These are phyloP conservation scores for Raffaelea albimanens DNA, from an alignment of 2,329 filamentous ascomycete species.

Conservation along the genomic window DNA sequence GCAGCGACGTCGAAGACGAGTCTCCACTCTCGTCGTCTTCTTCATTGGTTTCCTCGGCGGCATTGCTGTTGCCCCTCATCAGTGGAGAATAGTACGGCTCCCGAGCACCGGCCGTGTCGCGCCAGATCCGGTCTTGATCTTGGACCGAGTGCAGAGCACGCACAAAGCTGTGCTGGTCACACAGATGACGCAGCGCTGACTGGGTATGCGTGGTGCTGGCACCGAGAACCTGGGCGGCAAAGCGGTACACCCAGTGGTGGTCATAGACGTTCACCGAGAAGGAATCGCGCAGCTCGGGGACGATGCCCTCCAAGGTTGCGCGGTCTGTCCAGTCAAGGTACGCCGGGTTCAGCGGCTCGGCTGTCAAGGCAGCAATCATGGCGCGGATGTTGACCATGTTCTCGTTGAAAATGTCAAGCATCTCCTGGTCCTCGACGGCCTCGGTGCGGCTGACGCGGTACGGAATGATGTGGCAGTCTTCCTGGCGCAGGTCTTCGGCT, in stretches of 20 bases:
- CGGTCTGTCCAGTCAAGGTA: conserved; percentile 1
- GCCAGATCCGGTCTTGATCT: conserved; percentile 18
- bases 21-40: too few relatives aligned
- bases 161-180: conserved; percentile 11
- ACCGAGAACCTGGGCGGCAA: conserved; percentile 19
- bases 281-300: not conserved
- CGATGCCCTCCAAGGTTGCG: not conserved
- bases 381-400: conserved; percentile 37
- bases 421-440: conserved; percentile 12
- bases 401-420: conserved; percentile 31
- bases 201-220: not conserved
- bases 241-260: conserved; percentile 23
- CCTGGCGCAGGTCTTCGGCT: conserved; percentile 20
- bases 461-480: conserved; percentile 22
- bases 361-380: conserved; percentile 32
- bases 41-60: not conserved
- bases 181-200: conserved; percentile 3
- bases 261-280: conserved; percentile 17
- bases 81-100: conserved; percentile 20
- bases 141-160: conserved; percentile 18
- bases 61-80: not conserved
- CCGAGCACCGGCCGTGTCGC: conserved; percentile 10
- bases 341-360: conserved; percentile 13
- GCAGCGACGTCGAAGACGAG: not conserved
- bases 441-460: conserved; percentile 14